These are phyloP conservation scores for Epipyxis sp. DNA, from an alignment of 108 stramenopile genomes.

Conservation along the genomic window DNA sequence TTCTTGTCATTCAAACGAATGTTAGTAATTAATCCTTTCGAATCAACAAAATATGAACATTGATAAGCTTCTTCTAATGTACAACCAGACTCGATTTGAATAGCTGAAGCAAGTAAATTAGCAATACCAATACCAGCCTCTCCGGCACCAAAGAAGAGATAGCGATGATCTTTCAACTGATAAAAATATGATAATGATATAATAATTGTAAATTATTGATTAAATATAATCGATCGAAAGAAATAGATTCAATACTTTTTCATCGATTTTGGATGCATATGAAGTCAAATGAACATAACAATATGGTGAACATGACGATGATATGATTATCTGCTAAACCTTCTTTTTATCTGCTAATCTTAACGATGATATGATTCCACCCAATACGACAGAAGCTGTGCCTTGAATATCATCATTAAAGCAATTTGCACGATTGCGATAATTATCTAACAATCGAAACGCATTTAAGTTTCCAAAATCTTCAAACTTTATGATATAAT, in stretches of 20 bases:
- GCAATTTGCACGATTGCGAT: conserved; percentile 75
- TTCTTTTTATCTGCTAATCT: not conserved
- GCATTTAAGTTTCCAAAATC: conserved; percentile 82
- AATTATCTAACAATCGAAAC: conserved; percentile 77
- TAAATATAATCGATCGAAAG: too few species aligned
- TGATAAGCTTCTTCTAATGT: conserved; percentile 50
- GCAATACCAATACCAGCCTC: conserved; percentile 52
- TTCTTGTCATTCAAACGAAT: conserved; percentile 30
- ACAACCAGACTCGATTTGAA: conserved; percentile 18
- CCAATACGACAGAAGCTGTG: conserved; percentile 50
- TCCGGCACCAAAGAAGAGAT: conserved; percentile 51
- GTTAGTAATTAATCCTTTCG: conserved; percentile 60
- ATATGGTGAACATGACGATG: too few species aligned
- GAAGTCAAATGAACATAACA: too few species aligned
- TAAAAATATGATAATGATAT: not conserved
- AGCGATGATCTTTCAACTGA: conserved; percentile 30
- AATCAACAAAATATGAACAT: conserved; percentile 59
- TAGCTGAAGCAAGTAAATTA: conserved; percentile 35
- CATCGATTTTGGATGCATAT: too few species aligned
- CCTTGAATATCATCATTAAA: conserved; percentile 99
- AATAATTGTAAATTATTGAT: too few species aligned
- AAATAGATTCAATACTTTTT: too few species aligned
- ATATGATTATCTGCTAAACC: too few species aligned
- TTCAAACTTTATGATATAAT: too few species aligned
- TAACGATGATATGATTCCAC: conserved; percentile 39